A percentile compares a stretch with the other conserved stretches of the same genome.
Conservation (phyloP, 2,329 filamentous ascomycete species). For the Fusarium abutilonis region DNA sequence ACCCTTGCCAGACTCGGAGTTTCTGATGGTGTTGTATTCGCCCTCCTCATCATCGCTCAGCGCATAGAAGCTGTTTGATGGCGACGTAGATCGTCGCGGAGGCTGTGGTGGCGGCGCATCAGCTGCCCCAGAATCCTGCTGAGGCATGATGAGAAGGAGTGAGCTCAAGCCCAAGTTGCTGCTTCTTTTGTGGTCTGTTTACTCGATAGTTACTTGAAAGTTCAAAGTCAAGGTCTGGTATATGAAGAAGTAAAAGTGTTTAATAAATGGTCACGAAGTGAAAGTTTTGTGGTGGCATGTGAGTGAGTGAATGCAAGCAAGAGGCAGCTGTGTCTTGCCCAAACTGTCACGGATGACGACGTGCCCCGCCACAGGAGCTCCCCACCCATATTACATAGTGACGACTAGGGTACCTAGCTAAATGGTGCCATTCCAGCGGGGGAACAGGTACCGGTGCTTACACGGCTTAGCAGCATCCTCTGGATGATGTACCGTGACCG, state of each 20-base stretch:
- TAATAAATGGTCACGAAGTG: conserved; percentile 9
- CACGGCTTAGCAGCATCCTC: conserved; percentile 7
- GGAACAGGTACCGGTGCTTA: conserved; percentile 13
- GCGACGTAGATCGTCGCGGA: conserved; percentile 66
- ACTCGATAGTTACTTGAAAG: neutral
- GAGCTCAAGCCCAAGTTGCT: conserved; percentile 4
- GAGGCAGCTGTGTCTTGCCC: conserved; percentile 28
- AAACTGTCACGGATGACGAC: conserved; percentile 41
- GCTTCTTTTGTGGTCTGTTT: neutral
- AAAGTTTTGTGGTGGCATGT: conserved; percentile 28
- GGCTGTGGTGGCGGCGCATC: conserved; percentile 43
- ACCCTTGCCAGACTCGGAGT: conserved; percentile 77
- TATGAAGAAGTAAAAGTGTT: conserved; percentile 3
- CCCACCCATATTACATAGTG: conserved; percentile 21
- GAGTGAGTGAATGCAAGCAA: conserved; percentile 24
- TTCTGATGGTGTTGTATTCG: conserved; percentile 92
- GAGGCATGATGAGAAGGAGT: conserved; percentile 33
- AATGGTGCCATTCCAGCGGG: neutral
- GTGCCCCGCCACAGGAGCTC: conserved; percentile 39
- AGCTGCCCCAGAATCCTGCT: conserved; percentile 35
- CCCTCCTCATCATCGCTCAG: conserved; percentile 96
- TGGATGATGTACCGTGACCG: conserved; percentile 8
- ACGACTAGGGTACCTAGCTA: neutral
- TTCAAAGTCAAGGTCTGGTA: neutral
- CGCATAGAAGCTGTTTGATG: conserved; percentile 90